phyloP scores from a whole-genome alignment of 2,329 filamentous ascomycete genomes.

The Clarireedia sp. region DNA sequence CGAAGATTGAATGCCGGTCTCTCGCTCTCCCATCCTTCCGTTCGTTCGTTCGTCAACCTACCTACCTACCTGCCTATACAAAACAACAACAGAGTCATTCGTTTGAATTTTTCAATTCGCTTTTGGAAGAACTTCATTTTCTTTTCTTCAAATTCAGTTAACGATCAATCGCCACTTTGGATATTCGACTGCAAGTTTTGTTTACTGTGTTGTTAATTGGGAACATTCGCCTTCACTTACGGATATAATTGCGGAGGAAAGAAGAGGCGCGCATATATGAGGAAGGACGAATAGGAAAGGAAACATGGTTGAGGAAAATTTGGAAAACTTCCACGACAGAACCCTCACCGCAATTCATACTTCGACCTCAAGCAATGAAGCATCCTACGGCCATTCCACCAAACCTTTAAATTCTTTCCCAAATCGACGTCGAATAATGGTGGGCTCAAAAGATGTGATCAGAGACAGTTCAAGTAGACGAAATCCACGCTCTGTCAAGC shows the following conservation, averaged over 20 bases:
- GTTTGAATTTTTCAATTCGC: constrained; percentile 8
- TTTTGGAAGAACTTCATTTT: constrained; percentile 7
- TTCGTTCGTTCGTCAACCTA: too few species aligned
- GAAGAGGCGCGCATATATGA: neutral
- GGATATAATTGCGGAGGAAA: neutral
- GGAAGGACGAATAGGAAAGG: neutral
- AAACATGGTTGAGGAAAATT: neutral
- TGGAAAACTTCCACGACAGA: neutral
- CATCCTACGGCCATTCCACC: constrained; percentile 10
- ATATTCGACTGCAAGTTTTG: constrained; percentile 3
- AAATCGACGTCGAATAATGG: constrained; percentile 8
- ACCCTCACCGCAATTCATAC: neutral
- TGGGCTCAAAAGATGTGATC: constrained; percentile 4
- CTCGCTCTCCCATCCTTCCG: too few species aligned
- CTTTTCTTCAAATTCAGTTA: constrained; percentile 4
- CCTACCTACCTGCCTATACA: neutral
- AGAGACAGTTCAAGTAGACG: constrained; percentile 13
- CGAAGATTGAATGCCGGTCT: too few species aligned
- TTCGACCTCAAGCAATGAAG: constrained; percentile 6
- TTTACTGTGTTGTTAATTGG: neutral
- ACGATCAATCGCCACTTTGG: constrained; percentile 2
- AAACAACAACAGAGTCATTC: constrained; percentile 4
- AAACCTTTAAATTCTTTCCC: constrained; percentile 4
- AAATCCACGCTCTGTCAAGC: constrained; percentile 15
- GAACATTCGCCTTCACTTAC: neutral